Base-by-base conservation (phyloP, 2,329 filamentous ascomycete genomes). In the Fusarium luffae region DNA sequence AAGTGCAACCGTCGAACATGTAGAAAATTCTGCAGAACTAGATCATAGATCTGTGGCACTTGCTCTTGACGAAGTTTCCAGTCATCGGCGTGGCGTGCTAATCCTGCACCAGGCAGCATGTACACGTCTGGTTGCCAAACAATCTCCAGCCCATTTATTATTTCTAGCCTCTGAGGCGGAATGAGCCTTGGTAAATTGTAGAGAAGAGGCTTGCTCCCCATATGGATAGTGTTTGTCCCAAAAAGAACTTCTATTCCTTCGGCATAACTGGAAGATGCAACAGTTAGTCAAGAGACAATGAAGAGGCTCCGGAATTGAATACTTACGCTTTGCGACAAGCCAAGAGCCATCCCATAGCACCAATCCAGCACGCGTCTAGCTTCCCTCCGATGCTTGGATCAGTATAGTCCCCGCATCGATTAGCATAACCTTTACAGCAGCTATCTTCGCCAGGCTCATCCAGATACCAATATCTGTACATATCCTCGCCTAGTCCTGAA, bases 301-400 rank as follows among this genome's bases (percentile, higher is more conserved):
- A 3, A 2, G 0, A 9, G 19, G 13, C 13, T 23, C 1, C 4
- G 12, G 21, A 4, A 21, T 4, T 21, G 7, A 10, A 4, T n/a
- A 44, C 23, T 8, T 8, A 44, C 42, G 42, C 19, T 23, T 21
- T 23, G 13, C 19, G n/a, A 16, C n/a, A 43, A 0, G 41, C 13
- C 13, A 43, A 14, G 1, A 43, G n/a, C 41, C 41, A 43, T 3
- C 41, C 41, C 19, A 23, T 21, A 16, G 41, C 41, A 2, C 19
- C 41, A 4, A 43, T 43, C 41, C 8, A 43, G 41, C 41, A 43
- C 0, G 41, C 3, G 41, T 4, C 41, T 16, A 4, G 13, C 19
- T 0, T 23, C 0, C 25, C 42, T 12, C 4, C 3, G 0, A 37
- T 0, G 0, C 0, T n/a, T 3, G 34, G 16, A 11, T 1, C 0